Evolutionary conservation across 805 yeast genomes (phyloP).

Genomic region (Candida tibetensis): DNA sequence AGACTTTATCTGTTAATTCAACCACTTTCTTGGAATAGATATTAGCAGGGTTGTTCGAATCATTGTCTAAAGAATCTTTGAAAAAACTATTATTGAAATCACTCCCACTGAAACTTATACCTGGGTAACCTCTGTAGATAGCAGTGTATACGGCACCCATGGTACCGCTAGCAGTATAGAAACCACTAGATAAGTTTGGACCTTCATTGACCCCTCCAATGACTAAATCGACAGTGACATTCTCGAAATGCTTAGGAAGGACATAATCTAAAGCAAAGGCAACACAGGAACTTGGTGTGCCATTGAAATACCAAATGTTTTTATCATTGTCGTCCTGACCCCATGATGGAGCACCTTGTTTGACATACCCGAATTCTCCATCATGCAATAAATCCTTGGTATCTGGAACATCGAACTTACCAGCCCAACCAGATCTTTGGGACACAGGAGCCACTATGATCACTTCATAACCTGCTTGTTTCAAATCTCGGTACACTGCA

Average conservation of each 20-base stretch:
- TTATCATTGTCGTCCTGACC: conserved; percentile 44
- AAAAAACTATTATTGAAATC: conserved; percentile 26
- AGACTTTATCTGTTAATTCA: conserved; percentile 17
- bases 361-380: conserved; percentile 47
- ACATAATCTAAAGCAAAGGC: conserved; percentile 27
- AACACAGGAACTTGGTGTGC: conserved; percentile 26
- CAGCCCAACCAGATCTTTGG: conserved; percentile 54
- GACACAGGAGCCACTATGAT: conserved; percentile 50
- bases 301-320: conserved; percentile 29
- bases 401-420: conserved; percentile 45
- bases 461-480: conserved; percentile 46
- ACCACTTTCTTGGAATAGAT: conserved; percentile 25
- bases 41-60: conserved; percentile 21
- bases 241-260: conserved; percentile 18
- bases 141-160: conserved; percentile 25
- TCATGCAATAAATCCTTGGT: conserved; percentile 36
- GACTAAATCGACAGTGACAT: conserved; percentile 23
- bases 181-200: conserved; percentile 26
- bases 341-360: conserved; percentile 52
- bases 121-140: conserved; percentile 24
- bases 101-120: conserved; percentile 26
- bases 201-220: conserved; percentile 32
- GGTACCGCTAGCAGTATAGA: conserved; percentile 27
- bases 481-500: conserved; percentile 49
- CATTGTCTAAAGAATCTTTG: conserved; percentile 19